Evolutionary conservation across 805 yeast genomes (phyloP).

Genomic region (Pichia exigua): DNA sequence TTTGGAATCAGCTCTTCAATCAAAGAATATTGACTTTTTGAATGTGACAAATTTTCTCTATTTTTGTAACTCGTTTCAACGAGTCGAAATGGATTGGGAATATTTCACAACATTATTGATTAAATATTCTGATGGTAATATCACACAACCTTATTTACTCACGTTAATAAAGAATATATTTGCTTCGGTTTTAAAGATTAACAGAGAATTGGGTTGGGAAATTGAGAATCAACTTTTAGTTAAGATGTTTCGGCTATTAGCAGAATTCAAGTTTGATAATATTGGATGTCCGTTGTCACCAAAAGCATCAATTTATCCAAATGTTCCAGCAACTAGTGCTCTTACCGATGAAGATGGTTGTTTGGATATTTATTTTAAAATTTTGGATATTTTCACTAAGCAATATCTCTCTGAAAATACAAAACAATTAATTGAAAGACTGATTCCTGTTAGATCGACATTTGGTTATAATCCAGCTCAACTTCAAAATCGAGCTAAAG

Average conservation of each 20-base stretch:
- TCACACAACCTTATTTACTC: neutral
- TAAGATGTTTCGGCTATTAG: slow-evolving; percentile 22
- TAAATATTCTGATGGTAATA: neutral
- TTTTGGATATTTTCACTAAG: slow-evolving; percentile 19
- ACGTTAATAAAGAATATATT: slow-evolving; percentile 15
- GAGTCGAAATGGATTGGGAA: slow-evolving; percentile 27
- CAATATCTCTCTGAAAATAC: slow-evolving; percentile 12
- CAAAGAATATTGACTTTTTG: slow-evolving; percentile 6
- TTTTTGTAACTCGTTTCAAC: slow-evolving; percentile 18
- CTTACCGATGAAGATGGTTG: slow-evolving; percentile 22
- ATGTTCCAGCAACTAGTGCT: slow-evolving; percentile 10
- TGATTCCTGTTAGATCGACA: slow-evolving; percentile 28
- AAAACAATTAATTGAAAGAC: slow-evolving; percentile 23
- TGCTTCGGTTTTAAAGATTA: slow-evolving; percentile 15
- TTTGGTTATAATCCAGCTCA: slow-evolving; percentile 18
- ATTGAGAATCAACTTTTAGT: slow-evolving; percentile 26
- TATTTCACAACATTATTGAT: slow-evolving; percentile 13
- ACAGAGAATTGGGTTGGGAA: slow-evolving; percentile 22
- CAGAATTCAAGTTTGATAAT: slow-evolving; percentile 24
- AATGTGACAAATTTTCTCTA: slow-evolving; percentile 21
- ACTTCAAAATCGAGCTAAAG: slow-evolving; percentile 24
- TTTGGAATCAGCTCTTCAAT: slow-evolving; percentile 13
- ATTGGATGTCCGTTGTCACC: slow-evolving; percentile 13
- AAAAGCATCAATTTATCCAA: slow-evolving; percentile 9
- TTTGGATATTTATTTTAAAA: slow-evolving; percentile 26